Conservation (phyloP, 148 eudicot species). For the Rhododendron henanense region DNA sequence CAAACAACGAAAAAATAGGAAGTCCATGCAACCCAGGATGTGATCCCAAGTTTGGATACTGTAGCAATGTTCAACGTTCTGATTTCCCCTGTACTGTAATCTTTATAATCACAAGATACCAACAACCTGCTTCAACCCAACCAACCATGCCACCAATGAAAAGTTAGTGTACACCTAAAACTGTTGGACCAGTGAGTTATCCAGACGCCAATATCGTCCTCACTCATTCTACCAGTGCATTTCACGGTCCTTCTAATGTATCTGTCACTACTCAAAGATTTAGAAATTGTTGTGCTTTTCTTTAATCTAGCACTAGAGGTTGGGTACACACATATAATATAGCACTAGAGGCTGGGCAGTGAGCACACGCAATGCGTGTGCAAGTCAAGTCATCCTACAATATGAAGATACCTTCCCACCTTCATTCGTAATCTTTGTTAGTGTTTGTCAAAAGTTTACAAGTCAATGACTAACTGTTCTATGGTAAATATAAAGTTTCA, state of each 20-base stretch:
- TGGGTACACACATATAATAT: background rate
- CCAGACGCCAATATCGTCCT: background rate
- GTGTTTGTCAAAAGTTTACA: too few relatives aligned
- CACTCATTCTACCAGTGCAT: background rate
- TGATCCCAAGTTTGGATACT: background rate
- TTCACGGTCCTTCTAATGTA: background rate
- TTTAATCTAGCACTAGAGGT: too few relatives aligned
- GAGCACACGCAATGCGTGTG: too few relatives aligned
- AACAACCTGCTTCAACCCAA: background rate
- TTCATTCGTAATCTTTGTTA: too few relatives aligned
- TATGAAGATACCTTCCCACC: too few relatives aligned
- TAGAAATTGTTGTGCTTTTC: background rate
- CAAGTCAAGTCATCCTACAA: too few relatives aligned
- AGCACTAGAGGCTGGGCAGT: background rate
- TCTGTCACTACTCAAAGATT: background rate
- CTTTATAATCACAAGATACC: background rate
- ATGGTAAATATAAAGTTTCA: too few relatives aligned
- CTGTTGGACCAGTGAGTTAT: background rate
- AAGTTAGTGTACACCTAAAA: background rate
- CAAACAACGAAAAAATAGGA: background rate
- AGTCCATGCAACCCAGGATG: background rate
- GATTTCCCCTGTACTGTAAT: slow-evolving; percentile 5
- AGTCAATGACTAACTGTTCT: too few relatives aligned
- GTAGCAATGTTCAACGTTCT: background rate
- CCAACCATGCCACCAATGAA: background rate